Conservation (phyloP, 1,139 yeast genomes). For the Geotrichum australiense region DNA sequence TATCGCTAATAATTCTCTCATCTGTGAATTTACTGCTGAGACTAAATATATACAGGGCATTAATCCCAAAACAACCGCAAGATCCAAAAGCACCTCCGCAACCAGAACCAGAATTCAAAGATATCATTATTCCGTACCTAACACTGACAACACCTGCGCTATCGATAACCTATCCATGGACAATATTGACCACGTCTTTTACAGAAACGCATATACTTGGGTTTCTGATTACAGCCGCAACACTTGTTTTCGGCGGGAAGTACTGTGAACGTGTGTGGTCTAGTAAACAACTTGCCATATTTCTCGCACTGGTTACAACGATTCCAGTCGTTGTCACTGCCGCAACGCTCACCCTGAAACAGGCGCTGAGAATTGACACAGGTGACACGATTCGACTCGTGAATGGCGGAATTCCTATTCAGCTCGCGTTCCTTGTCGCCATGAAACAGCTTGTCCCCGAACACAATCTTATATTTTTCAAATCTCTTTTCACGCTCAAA, state of each 20-base stretch:
- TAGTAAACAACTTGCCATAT: constrained; percentile 51
- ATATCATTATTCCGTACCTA: constrained; percentile 51
- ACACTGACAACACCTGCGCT: constrained; percentile 60
- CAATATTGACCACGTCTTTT: constrained; percentile 61
- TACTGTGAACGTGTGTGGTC: constrained; percentile 54
- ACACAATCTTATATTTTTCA: constrained; percentile 64
- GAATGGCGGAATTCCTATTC: constrained; percentile 68
- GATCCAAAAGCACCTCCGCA: constrained; percentile 12
- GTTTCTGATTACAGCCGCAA: constrained; percentile 43
- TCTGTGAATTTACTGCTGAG: constrained; percentile 31
- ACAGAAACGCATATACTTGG: constrained; percentile 56
- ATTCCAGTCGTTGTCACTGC: constrained; percentile 51
- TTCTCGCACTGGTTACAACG: constrained; percentile 50
- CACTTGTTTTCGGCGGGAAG: constrained; percentile 49
- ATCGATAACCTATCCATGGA: constrained; percentile 66
- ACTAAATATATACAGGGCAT: constrained; percentile 24
- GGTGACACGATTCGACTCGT: constrained; percentile 32
- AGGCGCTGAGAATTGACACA: constrained; percentile 23
- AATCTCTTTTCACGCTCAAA: constrained; percentile 57
- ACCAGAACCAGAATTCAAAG: constrained; percentile 28
- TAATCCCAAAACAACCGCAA: constrained; percentile 16
- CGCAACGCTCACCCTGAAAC: constrained; percentile 32
- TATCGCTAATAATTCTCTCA: constrained; percentile 31
- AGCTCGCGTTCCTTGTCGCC: constrained; percentile 74
- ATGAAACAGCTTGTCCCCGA: constrained; percentile 87